Percentiles rank a stretch among this genome's conserved stretches.
Conservation (phyloP, 495 filamentous ascomycete species). For the Penicillium crystallinum region DNA sequence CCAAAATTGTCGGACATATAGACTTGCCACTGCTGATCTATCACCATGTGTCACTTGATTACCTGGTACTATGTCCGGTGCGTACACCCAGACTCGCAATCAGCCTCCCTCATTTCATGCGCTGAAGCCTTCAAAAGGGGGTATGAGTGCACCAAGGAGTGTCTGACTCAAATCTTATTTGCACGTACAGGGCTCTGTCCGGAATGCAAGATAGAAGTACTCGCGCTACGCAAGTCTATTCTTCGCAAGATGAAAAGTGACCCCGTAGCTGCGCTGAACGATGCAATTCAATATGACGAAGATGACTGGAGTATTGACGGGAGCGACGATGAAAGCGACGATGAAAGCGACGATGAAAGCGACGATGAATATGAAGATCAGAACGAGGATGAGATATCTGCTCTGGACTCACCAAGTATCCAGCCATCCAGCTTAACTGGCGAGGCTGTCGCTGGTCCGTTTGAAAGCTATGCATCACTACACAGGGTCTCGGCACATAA, state of each 20-base stretch:
- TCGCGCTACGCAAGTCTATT: not conserved
- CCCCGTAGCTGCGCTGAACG: not conserved
- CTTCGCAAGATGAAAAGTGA: not conserved
- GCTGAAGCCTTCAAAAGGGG: constrained; percentile 11
- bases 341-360: not conserved
- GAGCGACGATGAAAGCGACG: not conserved
- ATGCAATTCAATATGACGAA: not conserved
- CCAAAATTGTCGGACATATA: no score
- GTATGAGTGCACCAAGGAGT: constrained; percentile 15
- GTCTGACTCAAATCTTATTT: not conserved
- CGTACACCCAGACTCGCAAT: constrained; percentile 12
- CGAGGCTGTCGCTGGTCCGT: not conserved
- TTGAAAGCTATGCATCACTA: not conserved
- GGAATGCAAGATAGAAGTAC: not conserved
- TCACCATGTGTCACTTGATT: constrained; percentile 29
- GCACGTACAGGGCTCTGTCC: not conserved
- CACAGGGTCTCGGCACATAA: not conserved
- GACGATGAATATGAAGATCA: no score
- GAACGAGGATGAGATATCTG: not conserved
- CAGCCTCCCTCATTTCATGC: constrained; percentile 17
- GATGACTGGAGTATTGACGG: not conserved
- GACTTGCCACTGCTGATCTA: not conserved
- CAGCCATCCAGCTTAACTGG: not conserved
- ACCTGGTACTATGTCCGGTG: constrained; percentile 29
- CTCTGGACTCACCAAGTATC: not conserved